A percentile compares a stretch with the other conserved stretches of the same genome.
Evolutionary conservation across 345 rosid species (phyloP).

Genomic region (Rhodomyrtus tomentosa): DNA sequence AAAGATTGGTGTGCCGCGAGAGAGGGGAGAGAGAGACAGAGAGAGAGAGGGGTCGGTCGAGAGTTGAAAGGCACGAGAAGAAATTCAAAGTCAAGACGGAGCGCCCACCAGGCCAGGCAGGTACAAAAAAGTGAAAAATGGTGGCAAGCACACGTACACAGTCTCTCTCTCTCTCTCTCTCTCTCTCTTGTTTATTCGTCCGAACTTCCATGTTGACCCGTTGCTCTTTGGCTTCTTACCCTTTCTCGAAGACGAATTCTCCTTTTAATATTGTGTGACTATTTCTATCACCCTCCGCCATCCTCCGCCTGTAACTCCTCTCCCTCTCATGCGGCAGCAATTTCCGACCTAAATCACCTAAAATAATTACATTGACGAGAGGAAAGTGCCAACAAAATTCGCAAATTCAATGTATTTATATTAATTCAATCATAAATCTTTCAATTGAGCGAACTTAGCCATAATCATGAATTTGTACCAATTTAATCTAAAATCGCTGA

Average conservation of each 20-base stretch:
- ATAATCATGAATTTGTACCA: no score
- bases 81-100: background rate
- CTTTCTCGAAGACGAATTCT: background rate
- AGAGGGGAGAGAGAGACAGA: background rate
- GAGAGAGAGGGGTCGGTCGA: background rate
- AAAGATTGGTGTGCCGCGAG: background rate
- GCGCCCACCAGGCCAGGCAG: background rate
- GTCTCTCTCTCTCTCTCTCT: background rate
- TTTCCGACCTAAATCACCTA: accelerated
- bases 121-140: background rate
- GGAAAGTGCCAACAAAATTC: no score
- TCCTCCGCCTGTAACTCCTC: no score
- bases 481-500: no score
- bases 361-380: no score
- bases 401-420: no score
- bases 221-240: background rate
- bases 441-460: no score
- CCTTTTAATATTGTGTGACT: background rate
- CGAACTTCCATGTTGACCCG: background rate
- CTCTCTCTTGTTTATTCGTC: background rate
- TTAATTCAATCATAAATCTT: no score
- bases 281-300: no score
- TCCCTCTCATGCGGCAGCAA: no score
- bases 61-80: background rate
- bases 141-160: background rate